A percentile compares a stretch with the other conserved stretches of the same genome.
Evolutionary conservation across 805 yeast genomes (phyloP).

Genomic region (Saccharomycopsis synnaedendra): DNA sequence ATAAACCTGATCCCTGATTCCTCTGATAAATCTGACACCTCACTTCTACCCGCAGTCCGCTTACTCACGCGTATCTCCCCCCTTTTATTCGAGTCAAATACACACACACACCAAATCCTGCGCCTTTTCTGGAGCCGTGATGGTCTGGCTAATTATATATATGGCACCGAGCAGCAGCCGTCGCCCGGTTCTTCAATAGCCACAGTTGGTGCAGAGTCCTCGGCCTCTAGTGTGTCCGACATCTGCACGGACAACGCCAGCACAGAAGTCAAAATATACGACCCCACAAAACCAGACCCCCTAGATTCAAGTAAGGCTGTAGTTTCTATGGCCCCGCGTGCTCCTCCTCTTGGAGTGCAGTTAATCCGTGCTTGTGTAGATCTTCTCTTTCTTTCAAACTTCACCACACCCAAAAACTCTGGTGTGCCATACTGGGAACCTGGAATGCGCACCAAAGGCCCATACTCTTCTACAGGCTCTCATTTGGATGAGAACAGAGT

Average conservation of each 20-base stretch:
- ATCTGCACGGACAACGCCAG: constrained; percentile 3
- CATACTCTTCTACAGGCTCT: constrained; percentile 19
- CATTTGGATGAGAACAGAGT: constrained; percentile 51
- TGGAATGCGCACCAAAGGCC: constrained; percentile 47
- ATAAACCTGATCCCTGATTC: no score
- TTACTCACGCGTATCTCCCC: no score
- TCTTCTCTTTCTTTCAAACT: constrained; percentile 36
- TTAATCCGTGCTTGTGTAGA: constrained; percentile 20
- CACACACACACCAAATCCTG: no score
- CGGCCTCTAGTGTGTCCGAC: background rate
- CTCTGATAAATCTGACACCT: no score
- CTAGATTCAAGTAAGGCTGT: background rate
- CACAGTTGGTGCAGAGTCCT: constrained; percentile 5
- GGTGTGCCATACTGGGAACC: constrained; percentile 61
- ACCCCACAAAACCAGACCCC: background rate
- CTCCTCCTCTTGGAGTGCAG: constrained; percentile 23
- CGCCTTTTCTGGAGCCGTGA: no score
- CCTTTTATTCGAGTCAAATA: no score
- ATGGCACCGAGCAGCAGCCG: no score
- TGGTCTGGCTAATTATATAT: no score
- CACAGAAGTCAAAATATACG: constrained; percentile 2
- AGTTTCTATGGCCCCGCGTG: background rate
- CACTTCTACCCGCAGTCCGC: no score
- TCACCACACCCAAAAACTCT: constrained; percentile 34
- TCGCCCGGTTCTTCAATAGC: background rate